Conservation (phyloP, 345 rosid species). For the Diplotaxis tenuifolia region DNA sequence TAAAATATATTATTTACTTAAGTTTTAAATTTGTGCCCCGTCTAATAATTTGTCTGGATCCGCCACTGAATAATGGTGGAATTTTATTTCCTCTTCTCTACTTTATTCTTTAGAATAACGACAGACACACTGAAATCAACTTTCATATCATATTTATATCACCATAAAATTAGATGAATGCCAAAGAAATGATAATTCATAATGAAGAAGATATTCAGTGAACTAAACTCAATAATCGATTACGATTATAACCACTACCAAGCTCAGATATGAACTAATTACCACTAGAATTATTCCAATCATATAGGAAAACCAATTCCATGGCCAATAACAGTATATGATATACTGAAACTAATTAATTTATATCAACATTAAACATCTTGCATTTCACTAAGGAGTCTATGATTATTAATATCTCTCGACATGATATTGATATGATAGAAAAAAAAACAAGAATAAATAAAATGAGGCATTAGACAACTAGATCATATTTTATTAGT, state of each 20-base stretch:
- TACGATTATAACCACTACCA: too few species aligned
- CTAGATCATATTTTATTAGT: slow-evolving; percentile 16
- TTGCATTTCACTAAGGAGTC: background rate
- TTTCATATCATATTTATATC: background rate
- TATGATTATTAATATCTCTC: background rate
- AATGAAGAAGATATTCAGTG: background rate
- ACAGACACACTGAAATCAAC: background rate
- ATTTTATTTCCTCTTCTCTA: slow-evolving; percentile 22
- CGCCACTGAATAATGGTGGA: slow-evolving; percentile 17
- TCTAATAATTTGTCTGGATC: too few species aligned
- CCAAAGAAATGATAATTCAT: background rate
- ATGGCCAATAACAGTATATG: background rate
- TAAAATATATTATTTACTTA: too few species aligned
- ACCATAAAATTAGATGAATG: background rate
- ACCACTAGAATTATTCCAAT: background rate
- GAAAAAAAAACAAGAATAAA: background rate
- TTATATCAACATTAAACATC: background rate
- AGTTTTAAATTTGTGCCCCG: too few species aligned
- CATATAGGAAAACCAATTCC: background rate
- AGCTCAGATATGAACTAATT: background rate
- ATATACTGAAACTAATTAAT: background rate
- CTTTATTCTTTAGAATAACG: slow-evolving; percentile 7
- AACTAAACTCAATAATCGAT: background rate
- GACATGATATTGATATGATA: background rate
- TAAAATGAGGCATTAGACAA: background rate